phyloP scores from a whole-genome alignment of 2,329 filamentous ascomycete genomes.

The Acarospora socialis region DNA sequence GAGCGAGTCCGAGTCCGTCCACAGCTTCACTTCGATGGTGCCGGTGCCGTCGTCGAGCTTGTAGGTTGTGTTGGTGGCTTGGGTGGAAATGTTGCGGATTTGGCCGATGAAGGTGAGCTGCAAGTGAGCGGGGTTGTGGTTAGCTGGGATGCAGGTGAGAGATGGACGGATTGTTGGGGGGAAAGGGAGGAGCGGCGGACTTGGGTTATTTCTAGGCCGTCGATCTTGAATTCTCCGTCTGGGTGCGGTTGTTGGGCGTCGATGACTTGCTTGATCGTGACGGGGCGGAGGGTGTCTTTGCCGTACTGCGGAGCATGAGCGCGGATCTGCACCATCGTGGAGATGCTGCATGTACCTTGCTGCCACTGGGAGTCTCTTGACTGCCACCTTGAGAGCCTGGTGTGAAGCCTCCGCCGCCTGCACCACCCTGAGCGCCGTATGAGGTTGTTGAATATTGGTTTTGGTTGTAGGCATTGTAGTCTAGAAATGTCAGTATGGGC shows the following conservation, averaged over 20 bases:
- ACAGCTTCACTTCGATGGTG: conserved; percentile 79
- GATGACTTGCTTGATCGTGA: conserved; percentile 89
- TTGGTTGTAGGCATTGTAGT: conserved; percentile 21
- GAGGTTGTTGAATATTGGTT: conserved; percentile 40
- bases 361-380: conserved; percentile 15
- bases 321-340: too few species aligned
- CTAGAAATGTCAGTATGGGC: not conserved
- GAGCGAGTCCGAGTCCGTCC: conserved; percentile 50
- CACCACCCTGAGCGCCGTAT: conserved; percentile 40
- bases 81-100: conserved; percentile 71
- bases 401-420: conserved; percentile 47
- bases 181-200: conserved; percentile 19
- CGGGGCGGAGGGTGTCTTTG: conserved; percentile 79
- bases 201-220: conserved; percentile 55
- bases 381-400: conserved; percentile 35
- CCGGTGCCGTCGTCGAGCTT: conserved; percentile 91
- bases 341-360: too few species aligned
- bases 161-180: not conserved
- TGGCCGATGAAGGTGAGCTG: conserved; percentile 81
- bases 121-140: not conserved
- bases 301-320: conserved; percentile 34
- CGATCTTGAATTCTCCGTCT: conserved; percentile 68
- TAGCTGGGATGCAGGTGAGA: not conserved
- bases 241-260: conserved; percentile 66
- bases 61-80: conserved; percentile 84